Evolutionary conservation across 306 rosid species (phyloP), one percentile per base, ranked within the genome.

Genomic region (Lathyrus sativus): DNA sequence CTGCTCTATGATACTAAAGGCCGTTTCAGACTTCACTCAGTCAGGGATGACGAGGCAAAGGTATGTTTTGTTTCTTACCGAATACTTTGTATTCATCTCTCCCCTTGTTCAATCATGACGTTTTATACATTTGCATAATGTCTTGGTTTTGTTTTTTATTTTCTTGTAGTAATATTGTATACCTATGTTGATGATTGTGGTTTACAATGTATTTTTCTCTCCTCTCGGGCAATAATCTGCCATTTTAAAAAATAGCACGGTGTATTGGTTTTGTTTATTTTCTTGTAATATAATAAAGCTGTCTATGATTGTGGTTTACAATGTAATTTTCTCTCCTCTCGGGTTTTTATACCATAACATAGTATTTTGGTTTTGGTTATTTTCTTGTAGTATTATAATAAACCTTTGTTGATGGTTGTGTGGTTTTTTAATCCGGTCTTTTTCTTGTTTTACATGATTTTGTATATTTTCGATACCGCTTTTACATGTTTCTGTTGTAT

Each of bases 1-100:
- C 89, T 89, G 56, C 91, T 89, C 7, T 87, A 89, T 72, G 91
- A 89, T 73, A 87, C 93, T 5, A 89, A 89, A 66, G 89, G 96
- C 4, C 85, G 91, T 22, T 87, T 89, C 80, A 87, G 87, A 59
- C 86, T 85, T 58, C 93, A 88, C 79, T 83, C 96, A 0, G 58
- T 91, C 61, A 86, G 86, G 76, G 97, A 91, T 48, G 97, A 91
- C 0, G 95, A 88, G 82, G 85, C 96, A 0, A 91, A 88, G 97
- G 97, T 91, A 76, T 29, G 50, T 3, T 3, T 29, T 7, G 61
- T 26, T 22, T 10, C 18, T 69, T 46, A 60, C 45, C 7, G 33
- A 61, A 28, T 11, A 38, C 5, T 12, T 15, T 15, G 19, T 5
- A 60, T 50, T 18, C n/a, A 18, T 15, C 11, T 4, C 0, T 3